A percentile compares a stretch with the other conserved stretches of the same genome.
These are phyloP conservation scores for Triglochin maritima DNA, from an alignment of 106 monocot genomes.

Conservation along the genomic window DNA sequence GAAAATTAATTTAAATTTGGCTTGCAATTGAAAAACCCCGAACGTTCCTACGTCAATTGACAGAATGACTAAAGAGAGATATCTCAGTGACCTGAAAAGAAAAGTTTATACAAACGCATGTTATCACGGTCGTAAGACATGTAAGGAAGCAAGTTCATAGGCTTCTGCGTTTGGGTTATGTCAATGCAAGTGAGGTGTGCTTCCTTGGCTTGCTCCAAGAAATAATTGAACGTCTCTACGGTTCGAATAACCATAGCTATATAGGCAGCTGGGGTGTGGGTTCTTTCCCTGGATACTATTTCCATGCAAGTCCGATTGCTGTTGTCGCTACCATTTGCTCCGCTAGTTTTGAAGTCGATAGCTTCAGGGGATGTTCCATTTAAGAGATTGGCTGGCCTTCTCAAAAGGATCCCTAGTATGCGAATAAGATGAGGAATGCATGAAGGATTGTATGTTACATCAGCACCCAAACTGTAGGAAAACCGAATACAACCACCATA, in stretches of 20 bases:
- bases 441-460: conserved; percentile 74
- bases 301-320: neutral
- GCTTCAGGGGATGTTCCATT: neutral
- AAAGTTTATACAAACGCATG: conserved; percentile 45
- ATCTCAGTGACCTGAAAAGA: neutral
- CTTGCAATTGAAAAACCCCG: too few species aligned
- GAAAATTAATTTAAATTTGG: too few species aligned
- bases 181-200: conserved; percentile 39
- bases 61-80: neutral
- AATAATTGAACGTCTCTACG: conserved; percentile 49
- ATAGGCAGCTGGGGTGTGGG: conserved; percentile 36
- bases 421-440: conserved; percentile 72
- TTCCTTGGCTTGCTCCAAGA: conserved; percentile 37
- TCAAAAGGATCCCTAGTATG: conserved; percentile 52
- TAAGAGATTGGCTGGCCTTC: neutral
- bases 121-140: conserved; percentile 63
- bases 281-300: neutral
- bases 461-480: conserved; percentile 74
- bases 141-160: conserved; percentile 59
- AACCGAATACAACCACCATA: neutral
- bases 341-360: neutral
- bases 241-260: conserved; percentile 79
- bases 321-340: neutral
- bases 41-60: too few species aligned
- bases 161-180: conserved; percentile 33